Conservation (phyloP, 768 basidiomycete genomes). For the Lactarius sanguifluus region DNA sequence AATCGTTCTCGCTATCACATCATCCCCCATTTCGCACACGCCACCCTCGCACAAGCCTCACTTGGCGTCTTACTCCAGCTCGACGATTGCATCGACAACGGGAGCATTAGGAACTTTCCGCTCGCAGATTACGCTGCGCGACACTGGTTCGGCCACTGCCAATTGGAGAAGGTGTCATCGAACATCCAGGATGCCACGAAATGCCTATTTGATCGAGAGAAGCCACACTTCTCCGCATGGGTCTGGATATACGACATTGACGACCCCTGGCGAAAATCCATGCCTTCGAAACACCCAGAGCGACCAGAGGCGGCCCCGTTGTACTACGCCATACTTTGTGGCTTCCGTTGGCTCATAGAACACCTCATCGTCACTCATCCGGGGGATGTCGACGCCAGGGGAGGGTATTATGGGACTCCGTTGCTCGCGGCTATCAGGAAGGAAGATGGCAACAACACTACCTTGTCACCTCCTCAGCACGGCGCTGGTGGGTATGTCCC, state of each 20-base stretch:
- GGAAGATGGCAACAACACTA: neutral
- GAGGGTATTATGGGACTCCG: neutral
- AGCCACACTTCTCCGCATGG: neutral
- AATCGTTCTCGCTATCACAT: neutral
- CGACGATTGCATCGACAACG: neutral
- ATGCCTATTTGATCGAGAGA: neutral
- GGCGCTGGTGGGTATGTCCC: too few relatives aligned
- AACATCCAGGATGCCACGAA: neutral
- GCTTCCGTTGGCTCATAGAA: neutral
- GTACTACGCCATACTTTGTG: conserved; percentile 2
- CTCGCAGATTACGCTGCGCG: neutral
- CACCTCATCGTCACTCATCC: neutral
- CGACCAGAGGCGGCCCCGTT: neutral
- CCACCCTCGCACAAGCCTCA: neutral
- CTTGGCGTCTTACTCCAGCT: neutral
- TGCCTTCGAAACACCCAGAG: neutral
- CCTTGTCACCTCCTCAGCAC: too few relatives aligned
- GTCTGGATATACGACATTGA: neutral
- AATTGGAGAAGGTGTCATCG: neutral
- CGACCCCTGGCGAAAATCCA: neutral
- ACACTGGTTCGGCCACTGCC: neutral
- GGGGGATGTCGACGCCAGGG: neutral
- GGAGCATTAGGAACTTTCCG: neutral
- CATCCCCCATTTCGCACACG: neutral
- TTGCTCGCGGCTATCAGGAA: neutral